A percentile compares a stretch with the other conserved stretches of the same genome.
These are phyloP conservation scores for Nitzschia sp. DNA, from an alignment of 108 stramenopile genomes.

Conservation along the genomic window DNA sequence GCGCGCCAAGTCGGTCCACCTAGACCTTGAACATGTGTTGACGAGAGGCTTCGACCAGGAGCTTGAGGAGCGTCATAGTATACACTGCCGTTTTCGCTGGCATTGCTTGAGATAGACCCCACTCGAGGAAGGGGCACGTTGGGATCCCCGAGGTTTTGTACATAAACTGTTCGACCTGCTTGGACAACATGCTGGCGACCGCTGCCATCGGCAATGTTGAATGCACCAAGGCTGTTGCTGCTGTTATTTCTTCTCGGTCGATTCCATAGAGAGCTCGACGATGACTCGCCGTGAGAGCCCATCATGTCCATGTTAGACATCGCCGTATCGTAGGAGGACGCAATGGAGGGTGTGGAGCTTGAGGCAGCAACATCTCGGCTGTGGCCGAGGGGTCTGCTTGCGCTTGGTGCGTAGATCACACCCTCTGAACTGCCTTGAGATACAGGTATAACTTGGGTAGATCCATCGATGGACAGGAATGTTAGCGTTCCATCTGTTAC, in stretches of 20 bases:
- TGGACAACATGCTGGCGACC: slow-evolving; percentile 8
- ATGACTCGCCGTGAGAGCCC: slow-evolving; percentile 14
- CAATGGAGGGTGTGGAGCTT: slow-evolving; percentile 49
- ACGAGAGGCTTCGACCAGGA: background rate
- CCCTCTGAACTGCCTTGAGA: slow-evolving; percentile 20
- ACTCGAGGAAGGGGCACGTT: slow-evolving; percentile 32
- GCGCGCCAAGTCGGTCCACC: slow-evolving; percentile 19
- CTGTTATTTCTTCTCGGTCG: slow-evolving; percentile 17
- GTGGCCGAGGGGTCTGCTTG: slow-evolving; percentile 7
- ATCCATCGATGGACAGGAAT: slow-evolving; percentile 32
- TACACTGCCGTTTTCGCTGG: slow-evolving; percentile 23
- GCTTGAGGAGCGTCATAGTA: slow-evolving; percentile 21
- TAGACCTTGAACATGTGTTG: background rate
- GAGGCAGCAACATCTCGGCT: slow-evolving; percentile 34
- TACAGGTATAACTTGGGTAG: slow-evolving; percentile 28
- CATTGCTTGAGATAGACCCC: slow-evolving; percentile 37
- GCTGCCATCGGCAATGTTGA: slow-evolving; percentile 10
- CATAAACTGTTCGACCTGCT: slow-evolving; percentile 1
- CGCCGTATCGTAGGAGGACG: slow-evolving; percentile 60
- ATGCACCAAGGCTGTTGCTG: slow-evolving; percentile 19
- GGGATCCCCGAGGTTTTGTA: slow-evolving; percentile 18
- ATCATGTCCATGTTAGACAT: slow-evolving; percentile 29
- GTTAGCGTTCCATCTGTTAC: slow-evolving; percentile 39
- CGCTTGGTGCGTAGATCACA: background rate
- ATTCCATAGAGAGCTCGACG: slow-evolving; percentile 32